A percentile compares a stretch with the other conserved stretches of the same genome.
Evolutionary conservation across 2,329 filamentous ascomycete genomes (phyloP).

Genomic region (Drechslerella dactyloides): DNA sequence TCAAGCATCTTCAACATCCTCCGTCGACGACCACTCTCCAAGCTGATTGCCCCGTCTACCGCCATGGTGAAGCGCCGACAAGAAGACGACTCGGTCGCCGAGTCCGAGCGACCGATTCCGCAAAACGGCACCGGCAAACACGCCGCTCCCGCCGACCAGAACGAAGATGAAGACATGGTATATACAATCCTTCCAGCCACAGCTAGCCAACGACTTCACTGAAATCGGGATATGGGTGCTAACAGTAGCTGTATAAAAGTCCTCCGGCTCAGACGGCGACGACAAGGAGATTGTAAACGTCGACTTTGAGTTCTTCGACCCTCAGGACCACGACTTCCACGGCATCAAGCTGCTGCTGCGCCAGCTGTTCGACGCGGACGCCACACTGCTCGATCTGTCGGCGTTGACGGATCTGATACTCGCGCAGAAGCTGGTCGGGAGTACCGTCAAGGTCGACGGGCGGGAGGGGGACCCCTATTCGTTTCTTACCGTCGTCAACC

Average conservation of each 20-base stretch:
- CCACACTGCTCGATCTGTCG: slow-evolving; percentile 83
- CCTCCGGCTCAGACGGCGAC: not conserved
- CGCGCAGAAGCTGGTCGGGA: slow-evolving; percentile 84
- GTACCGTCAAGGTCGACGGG: slow-evolving; percentile 95
- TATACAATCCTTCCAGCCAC: not conserved
- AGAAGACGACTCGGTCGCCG: slow-evolving; percentile 11
- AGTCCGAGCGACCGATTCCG: slow-evolving; percentile 9
- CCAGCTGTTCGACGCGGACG: slow-evolving; percentile 89
- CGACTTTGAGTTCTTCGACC: slow-evolving; percentile 99
- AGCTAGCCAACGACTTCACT: not conserved
- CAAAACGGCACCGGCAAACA: not conserved
- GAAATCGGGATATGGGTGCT: not conserved
- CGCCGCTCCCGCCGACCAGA: not conserved
- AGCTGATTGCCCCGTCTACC: not conserved
- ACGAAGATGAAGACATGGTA: slow-evolving; percentile 22
- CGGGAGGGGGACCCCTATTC: slow-evolving; percentile 70
- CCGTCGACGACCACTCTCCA: not conserved
- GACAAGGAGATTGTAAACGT: slow-evolving; percentile 69
- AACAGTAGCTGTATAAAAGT: slow-evolving; percentile 5
- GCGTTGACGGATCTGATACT: slow-evolving; percentile 84
- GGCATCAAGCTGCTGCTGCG: slow-evolving; percentile 87
- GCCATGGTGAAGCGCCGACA: slow-evolving; percentile 14
- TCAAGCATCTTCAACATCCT: not conserved
- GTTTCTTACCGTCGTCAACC: slow-evolving; percentile 67
- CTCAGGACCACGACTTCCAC: slow-evolving; percentile 90